Percentiles rank a stretch among this genome's conserved stretches.
phyloP scores from a whole-genome alignment of 2,329 filamentous ascomycete genomes.

The Claviceps arundinis region DNA sequence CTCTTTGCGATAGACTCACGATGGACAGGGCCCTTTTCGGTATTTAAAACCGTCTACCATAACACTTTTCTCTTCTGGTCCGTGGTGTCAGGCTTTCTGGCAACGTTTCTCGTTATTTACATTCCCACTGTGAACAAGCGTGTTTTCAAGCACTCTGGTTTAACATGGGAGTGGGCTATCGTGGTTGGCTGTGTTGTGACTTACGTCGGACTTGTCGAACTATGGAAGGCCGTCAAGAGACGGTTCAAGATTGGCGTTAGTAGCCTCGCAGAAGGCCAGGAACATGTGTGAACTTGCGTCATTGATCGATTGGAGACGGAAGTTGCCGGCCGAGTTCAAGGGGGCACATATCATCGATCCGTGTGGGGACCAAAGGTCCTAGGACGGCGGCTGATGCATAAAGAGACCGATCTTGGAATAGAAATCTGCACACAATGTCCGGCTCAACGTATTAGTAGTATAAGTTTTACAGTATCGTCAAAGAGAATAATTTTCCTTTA shows the following conservation, averaged over 20 bases:
- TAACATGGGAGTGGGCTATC: conserved; percentile 61
- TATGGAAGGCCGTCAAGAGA: conserved; percentile 57
- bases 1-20: conserved; percentile 53
- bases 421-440: conserved; percentile 13
- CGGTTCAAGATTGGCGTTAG: conserved; percentile 23
- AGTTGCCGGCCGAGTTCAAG: no score
- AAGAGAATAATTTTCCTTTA: conserved; percentile 15
- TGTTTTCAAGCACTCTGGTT: conserved; percentile 57
- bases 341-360: neutral
- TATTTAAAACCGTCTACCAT: conserved; percentile 49
- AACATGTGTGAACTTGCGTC: neutral
- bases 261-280: conserved; percentile 4
- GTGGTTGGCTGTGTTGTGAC: conserved; percentile 44
- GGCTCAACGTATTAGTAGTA: conserved; percentile 10
- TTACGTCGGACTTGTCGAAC: conserved; percentile 52
- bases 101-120: conserved; percentile 52
- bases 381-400: neutral
- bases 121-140: conserved; percentile 51
- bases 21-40: conserved; percentile 33
- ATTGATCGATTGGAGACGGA: no score
- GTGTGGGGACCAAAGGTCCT: neutral
- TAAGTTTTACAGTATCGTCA: conserved; percentile 14
- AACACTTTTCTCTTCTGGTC: conserved; percentile 57
- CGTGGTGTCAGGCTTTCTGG: conserved; percentile 44
- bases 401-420: conserved; percentile 19